Conservation (phyloP, 1,284 basidiomycete genomes). For the Ustilago cynodontis region DNA sequence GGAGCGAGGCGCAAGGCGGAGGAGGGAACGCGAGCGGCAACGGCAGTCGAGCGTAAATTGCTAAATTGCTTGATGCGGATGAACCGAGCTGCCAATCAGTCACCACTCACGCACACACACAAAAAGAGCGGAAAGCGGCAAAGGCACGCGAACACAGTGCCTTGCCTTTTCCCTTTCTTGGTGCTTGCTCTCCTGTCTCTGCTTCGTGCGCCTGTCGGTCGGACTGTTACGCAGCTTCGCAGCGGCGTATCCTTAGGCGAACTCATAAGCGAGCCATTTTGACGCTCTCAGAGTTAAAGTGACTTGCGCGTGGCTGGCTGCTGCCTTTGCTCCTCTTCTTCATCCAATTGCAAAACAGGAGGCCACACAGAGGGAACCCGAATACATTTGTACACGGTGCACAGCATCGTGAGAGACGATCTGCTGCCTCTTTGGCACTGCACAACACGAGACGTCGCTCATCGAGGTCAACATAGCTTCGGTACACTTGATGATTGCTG, state of each 20-base stretch:
- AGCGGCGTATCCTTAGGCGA: conserved; percentile 9
- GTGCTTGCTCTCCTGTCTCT: background rate
- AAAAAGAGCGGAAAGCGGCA: background rate
- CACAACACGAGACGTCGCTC: no score
- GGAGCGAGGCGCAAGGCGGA: background rate
- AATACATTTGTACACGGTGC: no score
- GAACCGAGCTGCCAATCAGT: background rate
- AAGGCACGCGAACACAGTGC: background rate
- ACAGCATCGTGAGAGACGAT: no score
- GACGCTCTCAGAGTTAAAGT: background rate
- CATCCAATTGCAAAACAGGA: background rate
- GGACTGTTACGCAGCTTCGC: background rate
- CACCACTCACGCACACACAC: background rate
- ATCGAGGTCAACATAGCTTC: no score
- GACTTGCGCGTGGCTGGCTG: background rate
- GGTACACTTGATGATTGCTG: background rate
- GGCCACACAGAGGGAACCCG: no score
- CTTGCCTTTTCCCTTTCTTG: background rate
- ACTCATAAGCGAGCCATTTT: background rate
- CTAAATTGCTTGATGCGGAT: conserved; percentile 7
- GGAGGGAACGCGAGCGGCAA: background rate
- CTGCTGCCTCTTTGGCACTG: no score
- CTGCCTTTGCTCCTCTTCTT: no score
- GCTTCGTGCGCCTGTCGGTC: background rate
- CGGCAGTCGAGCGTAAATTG: background rate